Percentiles rank a stretch among this genome's conserved stretches.
These are phyloP conservation scores for Solanum piurae DNA, from an alignment of 257 asterid species.

Conservation along the genomic window DNA sequence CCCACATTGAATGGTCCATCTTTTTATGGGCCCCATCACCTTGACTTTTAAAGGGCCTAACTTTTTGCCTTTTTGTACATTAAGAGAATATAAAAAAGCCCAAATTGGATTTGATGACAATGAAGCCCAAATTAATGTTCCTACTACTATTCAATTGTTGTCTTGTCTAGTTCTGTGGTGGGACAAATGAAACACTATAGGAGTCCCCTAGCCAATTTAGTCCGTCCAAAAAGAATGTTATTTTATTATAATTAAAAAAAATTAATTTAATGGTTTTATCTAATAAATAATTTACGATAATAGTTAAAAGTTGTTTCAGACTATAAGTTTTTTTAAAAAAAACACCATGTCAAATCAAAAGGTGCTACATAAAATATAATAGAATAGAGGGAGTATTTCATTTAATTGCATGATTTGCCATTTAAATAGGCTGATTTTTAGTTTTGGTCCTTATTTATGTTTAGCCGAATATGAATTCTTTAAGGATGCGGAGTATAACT, in stretches of 20 bases:
- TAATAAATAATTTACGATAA: too few relatives aligned
- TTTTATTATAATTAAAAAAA: too few relatives aligned
- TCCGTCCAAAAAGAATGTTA: too few relatives aligned
- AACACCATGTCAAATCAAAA: too few relatives aligned
- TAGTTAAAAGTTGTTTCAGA: too few relatives aligned
- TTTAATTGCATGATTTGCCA: background rate
- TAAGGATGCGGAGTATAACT: background rate
- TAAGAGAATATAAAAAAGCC: background rate
- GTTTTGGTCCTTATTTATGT: background rate
- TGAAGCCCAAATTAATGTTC: background rate
- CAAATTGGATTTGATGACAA: background rate
- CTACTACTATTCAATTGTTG: background rate
- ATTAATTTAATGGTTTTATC: too few relatives aligned
- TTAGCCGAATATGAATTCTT: too few relatives aligned
- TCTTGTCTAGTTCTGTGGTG: background rate
- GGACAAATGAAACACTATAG: background rate
- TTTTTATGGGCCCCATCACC: background rate
- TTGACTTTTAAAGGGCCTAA: background rate
- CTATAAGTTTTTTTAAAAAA: accelerated
- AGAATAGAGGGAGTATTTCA: too few relatives aligned
- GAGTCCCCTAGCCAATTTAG: too few relatives aligned
- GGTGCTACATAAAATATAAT: too few relatives aligned
- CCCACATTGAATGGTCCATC: background rate
- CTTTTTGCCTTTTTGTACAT: background rate
- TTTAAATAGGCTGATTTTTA: too few relatives aligned